Base-by-base conservation (phyloP, 177 flowering plant genomes). In the Telopea speciosissima region DNA sequence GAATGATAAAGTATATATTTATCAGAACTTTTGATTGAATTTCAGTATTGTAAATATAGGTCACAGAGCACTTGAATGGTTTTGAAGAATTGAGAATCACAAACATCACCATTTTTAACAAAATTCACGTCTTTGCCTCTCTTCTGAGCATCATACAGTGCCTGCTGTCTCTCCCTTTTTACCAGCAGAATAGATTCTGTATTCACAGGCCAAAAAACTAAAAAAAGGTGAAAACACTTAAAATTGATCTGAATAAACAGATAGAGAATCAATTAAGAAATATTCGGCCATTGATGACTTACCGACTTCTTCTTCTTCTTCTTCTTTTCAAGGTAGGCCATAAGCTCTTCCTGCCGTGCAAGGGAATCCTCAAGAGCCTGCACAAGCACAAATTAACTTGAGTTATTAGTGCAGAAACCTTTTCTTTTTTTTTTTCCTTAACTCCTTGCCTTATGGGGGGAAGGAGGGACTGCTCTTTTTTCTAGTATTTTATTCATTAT, bases 251-350 rank as follows among this genome's bases (percentile, higher is more conserved):
- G 24, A 58, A 58, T 58, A 58, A 12, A 58, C 61, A n/a, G 23
- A 58, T 58, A 36, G 24, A 4, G n/a, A 58, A 36, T 16, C 24
- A 13, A 3, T 36, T 10, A 25, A 40, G 24, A 42, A 19, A 52
- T 52, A 25, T 28, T 24, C 63, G 0, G 6, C 49, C 25, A 7
- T 76, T 73, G 63, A 24, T 65, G 68, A 70, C 75, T 10, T 74
- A 84, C 84, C 78, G 77, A 49, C 74, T 75, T 81, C 76, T 77
- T 85, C 77, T 83, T 91, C 84, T 85, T 88, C 83, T 85, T 88
- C 76, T 82, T 89, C 82, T 88, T 88, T 8, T 89, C 97, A 24
- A 90, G 21, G 72, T 80, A 88, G 17, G 82, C 91, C 25, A 80
- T 8, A 42, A 90, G 83, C 73, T 88, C 86, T 45, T 73, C 79